phyloP scores from a whole-genome alignment of 2,329 filamentous ascomycete species.

The Nothophoma quercina region DNA sequence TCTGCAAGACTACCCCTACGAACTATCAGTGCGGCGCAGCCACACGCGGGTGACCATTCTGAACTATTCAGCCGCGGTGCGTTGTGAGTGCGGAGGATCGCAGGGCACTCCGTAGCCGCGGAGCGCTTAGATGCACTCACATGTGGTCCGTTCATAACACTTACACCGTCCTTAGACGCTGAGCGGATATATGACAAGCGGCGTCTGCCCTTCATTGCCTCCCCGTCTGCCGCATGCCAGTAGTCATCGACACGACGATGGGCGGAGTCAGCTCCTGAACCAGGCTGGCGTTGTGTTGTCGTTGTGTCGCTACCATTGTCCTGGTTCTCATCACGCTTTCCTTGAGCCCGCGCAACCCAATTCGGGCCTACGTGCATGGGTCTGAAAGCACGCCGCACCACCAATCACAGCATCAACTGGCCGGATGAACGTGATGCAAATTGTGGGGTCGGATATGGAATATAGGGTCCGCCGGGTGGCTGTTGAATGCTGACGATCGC shows the following conservation, averaged over 20 bases:
- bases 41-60: not conserved
- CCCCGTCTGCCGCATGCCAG: too few species aligned
- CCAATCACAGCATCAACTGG: not conserved
- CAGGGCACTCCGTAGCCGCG: not conserved
- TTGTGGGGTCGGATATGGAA: not conserved
- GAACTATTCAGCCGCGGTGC: not conserved
- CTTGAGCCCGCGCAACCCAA: not conserved
- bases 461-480: not conserved
- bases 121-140: not conserved
- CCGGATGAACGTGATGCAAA: not conserved
- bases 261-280: not conserved
- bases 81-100: not conserved
- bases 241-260: too few species aligned
- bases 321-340: not conserved
- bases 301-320: not conserved
- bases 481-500: not conserved
- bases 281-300: not conserved
- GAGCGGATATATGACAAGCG: not conserved
- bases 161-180: not conserved
- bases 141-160: not conserved
- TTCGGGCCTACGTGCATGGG: not conserved
- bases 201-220: not conserved
- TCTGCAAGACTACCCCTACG: not conserved
- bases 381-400: not conserved
- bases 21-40: conserved; percentile 2